These are phyloP conservation scores for Tripterygium wilfordii DNA, from an alignment of 177 flowering plant genomes.

Conservation along the genomic window DNA sequence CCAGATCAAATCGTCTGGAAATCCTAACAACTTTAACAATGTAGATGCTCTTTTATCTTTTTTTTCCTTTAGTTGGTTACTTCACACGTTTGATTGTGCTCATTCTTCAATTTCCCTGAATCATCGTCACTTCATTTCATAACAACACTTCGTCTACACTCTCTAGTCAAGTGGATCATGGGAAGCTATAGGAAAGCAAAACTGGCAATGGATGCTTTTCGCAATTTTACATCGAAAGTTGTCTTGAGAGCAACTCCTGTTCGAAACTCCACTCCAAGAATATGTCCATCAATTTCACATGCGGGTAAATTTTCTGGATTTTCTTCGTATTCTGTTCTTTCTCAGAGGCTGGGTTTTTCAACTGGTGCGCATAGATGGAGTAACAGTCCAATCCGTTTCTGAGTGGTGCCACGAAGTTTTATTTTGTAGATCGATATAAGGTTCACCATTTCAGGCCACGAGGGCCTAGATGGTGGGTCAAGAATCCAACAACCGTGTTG, in stretches of 20 bases:
- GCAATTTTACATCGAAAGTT: constrained; percentile 28
- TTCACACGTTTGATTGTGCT: no score
- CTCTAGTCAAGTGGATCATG: constrained; percentile 35
- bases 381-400: constrained; percentile 12
- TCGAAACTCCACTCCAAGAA: constrained; percentile 13
- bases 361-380: constrained; percentile 4
- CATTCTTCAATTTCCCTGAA: no score
- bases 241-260: constrained; percentile 6
- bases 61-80: no score
- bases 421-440: constrained; percentile 53
- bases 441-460: constrained; percentile 66
- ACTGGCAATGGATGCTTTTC: constrained; percentile 36
- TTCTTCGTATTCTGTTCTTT: constrained; percentile 13
- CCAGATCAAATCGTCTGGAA: no score
- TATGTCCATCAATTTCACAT: constrained; percentile 5
- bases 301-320: constrained; percentile 16
- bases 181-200: constrained; percentile 33
- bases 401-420: constrained; percentile 35
- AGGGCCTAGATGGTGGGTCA: constrained; percentile 60
- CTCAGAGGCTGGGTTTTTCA: constrained; percentile 16
- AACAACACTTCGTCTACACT: no score
- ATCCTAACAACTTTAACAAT: no score
- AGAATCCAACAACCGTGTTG: constrained; percentile 53
- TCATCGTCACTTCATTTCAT: no score
- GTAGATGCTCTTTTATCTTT: no score